Base-by-base conservation (phyloP, 257 asterid species). In the Forsythia suspensa region DNA sequence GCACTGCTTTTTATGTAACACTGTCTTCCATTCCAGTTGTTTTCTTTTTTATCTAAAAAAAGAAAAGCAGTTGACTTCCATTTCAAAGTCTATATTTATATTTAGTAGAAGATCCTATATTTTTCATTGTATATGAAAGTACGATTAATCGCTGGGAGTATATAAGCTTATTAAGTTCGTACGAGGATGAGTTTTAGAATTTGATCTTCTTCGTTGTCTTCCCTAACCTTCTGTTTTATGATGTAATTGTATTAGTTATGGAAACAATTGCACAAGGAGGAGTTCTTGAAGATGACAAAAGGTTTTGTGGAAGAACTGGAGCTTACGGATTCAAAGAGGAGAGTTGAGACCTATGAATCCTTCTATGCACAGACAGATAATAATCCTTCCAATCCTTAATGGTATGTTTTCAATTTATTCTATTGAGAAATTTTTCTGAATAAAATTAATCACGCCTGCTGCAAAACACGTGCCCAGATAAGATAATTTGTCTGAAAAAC, bases 241-340 rank as follows among this genome's bases (percentile, higher is more conserved):
- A 3, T 34, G 24, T 36, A 36, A 67, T 70, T 42, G 43, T n/a
- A 21, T 11, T 82, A 93, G 98, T 93, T 84, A 75, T 93, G 98
- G 97, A 84, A 93, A 74, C 43, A 43, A 70, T 73, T 89, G 84
- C 94, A 93, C 87, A 88, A 77, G 88, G 87, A 84, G 79, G 91
- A 76, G 77, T 92, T 90, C 85, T 39, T 89, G 82, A 86, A 82
- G 86, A 90, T 92, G 97, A 85, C 95, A 18, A 72, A 29, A 82
- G 87, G 72, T 21, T 92, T 92, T 59, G 76, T 77, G 82, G 91
- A 89, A 79, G 94, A 90, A 76, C 63, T 90, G 79, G 86, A 86
- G 88, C 82, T 83, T 11, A 85, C 90, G 8, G 91, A 91, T 80
- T 74, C 92, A 24, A 86, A 85, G 76, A 82, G 87, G 51, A 80